Base-by-base conservation (phyloP, 2,329 filamentous ascomycete species). In the Trichothecium roseum region DNA sequence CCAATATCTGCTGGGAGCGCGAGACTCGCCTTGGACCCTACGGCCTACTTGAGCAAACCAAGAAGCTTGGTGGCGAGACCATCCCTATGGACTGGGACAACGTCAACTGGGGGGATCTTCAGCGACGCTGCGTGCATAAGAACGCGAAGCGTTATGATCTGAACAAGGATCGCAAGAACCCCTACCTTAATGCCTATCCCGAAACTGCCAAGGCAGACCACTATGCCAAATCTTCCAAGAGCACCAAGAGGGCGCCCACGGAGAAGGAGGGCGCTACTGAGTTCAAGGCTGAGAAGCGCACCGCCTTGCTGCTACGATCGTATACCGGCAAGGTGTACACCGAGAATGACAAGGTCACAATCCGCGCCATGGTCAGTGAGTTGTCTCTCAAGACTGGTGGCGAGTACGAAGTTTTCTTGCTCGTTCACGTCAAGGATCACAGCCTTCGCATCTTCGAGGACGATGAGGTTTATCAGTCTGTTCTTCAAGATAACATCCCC, bases 321-420 rank as follows among this genome's bases (percentile, higher is more conserved):
- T 89, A 82, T 64, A 76, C 74, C 22, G 80, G 77, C 37, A 86
- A 84, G 53, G 55, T 73, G 18, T 94, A 87, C 54, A 84, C 78
- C 18, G 72, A 83, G 28, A 84, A 89, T 50, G 84, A 89, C 52
- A 75, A 83, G 50, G 77, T 88, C 53, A 79, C 78, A 36, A 75
- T 94, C 28, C 80, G 87, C 18, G 74, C 86, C 26, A 72, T 93
- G 50, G 75, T 94, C 45, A 80, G 75, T 40, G 87, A 94, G 55
- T 65, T 91, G 18, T 73, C 72, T 5, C 65, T 93, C 38, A 77
- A 78, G 40, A 81, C 81, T 13, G 84, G 85, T 14, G 84, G 83
- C 26, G 78, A 88, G 57, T 93, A 87, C 50, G 75, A 87, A 46
- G 78, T 91, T 2, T 84, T 84, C 50, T 63, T 93, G 20, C 68